Conservation (phyloP, 257 asterid species). For the Oldenlandia corymbosa region DNA sequence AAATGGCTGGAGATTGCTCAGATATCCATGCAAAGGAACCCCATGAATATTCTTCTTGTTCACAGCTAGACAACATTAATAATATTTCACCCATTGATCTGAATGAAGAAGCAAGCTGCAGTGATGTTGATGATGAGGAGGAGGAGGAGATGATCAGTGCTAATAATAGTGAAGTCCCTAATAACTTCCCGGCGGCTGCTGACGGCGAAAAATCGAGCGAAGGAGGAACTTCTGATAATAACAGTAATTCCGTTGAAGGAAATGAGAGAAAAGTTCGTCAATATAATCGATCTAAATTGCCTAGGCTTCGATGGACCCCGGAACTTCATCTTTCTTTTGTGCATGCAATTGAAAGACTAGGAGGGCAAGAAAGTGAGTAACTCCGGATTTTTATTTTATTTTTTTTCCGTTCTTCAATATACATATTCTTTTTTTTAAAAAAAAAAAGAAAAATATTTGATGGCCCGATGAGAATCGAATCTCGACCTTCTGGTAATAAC, state of each 20-base stretch:
- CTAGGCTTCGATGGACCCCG: conserved; percentile 93
- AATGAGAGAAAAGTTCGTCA: conserved; percentile 46
- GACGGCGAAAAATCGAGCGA: conserved; percentile 14
- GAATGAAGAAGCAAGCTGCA: conserved; percentile 54
- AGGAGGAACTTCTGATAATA: conserved; percentile 32
- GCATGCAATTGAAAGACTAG: conserved; percentile 77
- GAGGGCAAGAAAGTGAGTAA: conserved; percentile 95
- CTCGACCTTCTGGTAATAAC: no score
- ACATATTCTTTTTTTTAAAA: no score
- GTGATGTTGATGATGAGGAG: not conserved
- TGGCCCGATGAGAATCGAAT: no score
- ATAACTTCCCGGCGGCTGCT: conserved; percentile 16
- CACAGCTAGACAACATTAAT: conserved; percentile 18
- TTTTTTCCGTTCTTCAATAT: no score
- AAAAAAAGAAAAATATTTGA: no score
- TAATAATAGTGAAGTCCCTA: conserved; percentile 11
- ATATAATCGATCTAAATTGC: conserved; percentile 74
- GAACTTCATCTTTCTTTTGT: conserved; percentile 84
- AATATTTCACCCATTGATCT: conserved; percentile 48
- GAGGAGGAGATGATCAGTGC: conserved; percentile 23
- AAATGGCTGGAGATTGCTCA: conserved; percentile 27
- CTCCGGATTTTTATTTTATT: no score
- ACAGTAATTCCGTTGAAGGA: conserved; percentile 25
- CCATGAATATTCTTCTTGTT: conserved; percentile 41
- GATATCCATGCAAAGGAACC: conserved; percentile 7